A percentile compares a stretch with the other conserved stretches of the same genome.
Evolutionary conservation across 306 rosid species (phyloP).

Genomic region (Geum urbanum): DNA sequence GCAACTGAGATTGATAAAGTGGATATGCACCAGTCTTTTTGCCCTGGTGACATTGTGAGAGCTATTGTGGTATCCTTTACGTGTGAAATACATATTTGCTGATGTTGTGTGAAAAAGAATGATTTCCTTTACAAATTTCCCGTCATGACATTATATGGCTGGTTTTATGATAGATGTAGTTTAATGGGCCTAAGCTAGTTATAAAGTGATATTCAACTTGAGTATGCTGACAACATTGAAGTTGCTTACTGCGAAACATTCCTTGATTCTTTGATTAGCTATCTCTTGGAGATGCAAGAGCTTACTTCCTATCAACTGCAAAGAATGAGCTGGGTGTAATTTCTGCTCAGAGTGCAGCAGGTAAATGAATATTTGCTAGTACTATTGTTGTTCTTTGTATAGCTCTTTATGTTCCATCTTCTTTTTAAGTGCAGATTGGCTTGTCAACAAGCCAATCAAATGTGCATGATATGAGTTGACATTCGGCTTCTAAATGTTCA

Average conservation of each 20-base stretch:
- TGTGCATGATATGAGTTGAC: slow-evolving; percentile 16
- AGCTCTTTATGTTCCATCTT: background rate
- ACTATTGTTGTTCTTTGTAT: no score
- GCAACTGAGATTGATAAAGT: slow-evolving; percentile 97
- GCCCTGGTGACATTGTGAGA: no score
- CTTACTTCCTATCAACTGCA: slow-evolving; percentile 84
- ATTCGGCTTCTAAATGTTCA: slow-evolving; percentile 19
- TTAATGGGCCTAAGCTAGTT: background rate
- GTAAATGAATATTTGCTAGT: slow-evolving; percentile 28
- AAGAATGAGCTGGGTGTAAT: slow-evolving; percentile 88
- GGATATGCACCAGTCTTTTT: slow-evolving; percentile 74
- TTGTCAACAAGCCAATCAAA: no score
- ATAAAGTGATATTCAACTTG: background rate
- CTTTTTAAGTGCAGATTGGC: background rate
- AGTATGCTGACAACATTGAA: slow-evolving; percentile 5
- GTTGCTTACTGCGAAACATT: slow-evolving; percentile 11
- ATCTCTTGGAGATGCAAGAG: slow-evolving; percentile 91
- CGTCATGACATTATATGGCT: background rate
- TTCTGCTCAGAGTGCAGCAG: slow-evolving; percentile 83
- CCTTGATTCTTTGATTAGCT: slow-evolving; percentile 51
- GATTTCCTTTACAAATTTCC: background rate
- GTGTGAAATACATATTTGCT: slow-evolving; percentile 1
- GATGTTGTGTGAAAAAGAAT: background rate
- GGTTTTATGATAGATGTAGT: background rate
- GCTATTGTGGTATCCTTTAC: no score